These are phyloP conservation scores for Blepharisma stoltei DNA, from an alignment of 73 alveolate genomes.

Conservation along the genomic window DNA sequence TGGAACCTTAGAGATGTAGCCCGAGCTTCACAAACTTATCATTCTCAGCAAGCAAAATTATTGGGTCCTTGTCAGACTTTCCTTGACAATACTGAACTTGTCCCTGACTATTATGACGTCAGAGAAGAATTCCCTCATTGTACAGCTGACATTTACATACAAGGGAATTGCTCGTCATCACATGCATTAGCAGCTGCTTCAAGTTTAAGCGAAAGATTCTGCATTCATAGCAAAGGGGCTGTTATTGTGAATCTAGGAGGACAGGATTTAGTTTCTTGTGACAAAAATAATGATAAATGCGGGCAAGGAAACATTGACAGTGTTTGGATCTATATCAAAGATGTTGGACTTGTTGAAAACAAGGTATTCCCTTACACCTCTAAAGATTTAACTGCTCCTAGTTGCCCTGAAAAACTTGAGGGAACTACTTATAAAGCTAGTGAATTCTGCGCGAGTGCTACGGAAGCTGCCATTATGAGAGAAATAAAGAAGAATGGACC, in stretches of 20 bases:
- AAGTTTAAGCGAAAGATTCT: conserved; percentile 56
- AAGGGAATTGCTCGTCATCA: conserved; percentile 68
- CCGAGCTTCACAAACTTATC: not conserved
- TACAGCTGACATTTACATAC: conserved; percentile 37
- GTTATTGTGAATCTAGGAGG: conserved; percentile 29
- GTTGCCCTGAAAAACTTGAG: conserved; percentile 7
- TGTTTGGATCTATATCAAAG: conserved; percentile 5
- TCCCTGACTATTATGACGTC: conserved; percentile 29
- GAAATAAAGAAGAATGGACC: conserved; percentile 73
- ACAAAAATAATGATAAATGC: conserved; percentile 2
- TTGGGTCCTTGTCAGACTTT: conserved; percentile 7
- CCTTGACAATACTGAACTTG: not conserved
- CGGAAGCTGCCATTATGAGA: conserved; percentile 36
- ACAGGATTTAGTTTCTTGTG: conserved; percentile 53
- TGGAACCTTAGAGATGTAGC: conserved; percentile 25
- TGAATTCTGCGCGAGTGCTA: conserved; percentile 22
- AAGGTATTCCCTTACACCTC: conserved; percentile 36
- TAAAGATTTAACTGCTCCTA: conserved; percentile 15
- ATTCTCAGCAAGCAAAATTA: conserved; percentile 4
- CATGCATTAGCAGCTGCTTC: conserved; percentile 72
- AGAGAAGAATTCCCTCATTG: conserved; percentile 54
- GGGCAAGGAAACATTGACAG: conserved; percentile 29
- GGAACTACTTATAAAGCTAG: not conserved
- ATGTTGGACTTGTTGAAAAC: conserved; percentile 40
- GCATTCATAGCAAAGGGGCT: conserved; percentile 45